These are phyloP conservation scores for Catenaria anguillulae DNA, from an alignment of 371 early-diverging fungal genomes.

Conservation along the genomic window DNA sequence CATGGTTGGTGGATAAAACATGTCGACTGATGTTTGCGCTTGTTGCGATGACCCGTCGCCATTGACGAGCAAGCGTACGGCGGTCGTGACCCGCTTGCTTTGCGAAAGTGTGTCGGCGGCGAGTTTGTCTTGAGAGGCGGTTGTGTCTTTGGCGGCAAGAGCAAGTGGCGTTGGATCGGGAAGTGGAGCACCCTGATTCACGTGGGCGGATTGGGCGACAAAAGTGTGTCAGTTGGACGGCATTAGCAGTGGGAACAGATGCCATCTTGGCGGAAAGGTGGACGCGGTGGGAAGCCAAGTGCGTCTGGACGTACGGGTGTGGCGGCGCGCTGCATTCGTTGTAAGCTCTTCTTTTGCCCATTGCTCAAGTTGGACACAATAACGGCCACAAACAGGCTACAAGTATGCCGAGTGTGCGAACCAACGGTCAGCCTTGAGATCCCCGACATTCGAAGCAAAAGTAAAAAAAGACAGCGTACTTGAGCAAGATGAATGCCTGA, in stretches of 20 bases:
- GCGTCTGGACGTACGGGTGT: too few relatives aligned
- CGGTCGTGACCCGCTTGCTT: too few relatives aligned
- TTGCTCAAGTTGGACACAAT: slow-evolving; percentile 17
- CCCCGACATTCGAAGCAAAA: background rate
- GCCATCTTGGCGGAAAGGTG: background rate
- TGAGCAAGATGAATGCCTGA: background rate
- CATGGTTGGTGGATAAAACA: background rate
- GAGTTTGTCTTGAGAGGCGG: background rate
- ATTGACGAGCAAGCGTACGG: too few relatives aligned
- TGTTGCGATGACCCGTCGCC: too few relatives aligned
- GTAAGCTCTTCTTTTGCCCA: background rate
- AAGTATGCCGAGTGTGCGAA: background rate
- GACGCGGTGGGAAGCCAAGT: too few relatives aligned
- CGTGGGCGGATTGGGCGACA: background rate
- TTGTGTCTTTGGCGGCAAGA: background rate
- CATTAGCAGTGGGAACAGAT: background rate
- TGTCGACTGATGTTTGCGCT: too few relatives aligned
- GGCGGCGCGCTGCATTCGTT: too few relatives aligned
- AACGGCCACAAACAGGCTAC: slow-evolving; percentile 20
- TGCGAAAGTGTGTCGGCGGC: background rate
- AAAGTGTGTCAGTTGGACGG: background rate
- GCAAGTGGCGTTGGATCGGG: background rate
- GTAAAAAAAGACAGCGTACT: background rate
- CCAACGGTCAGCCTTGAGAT: background rate
- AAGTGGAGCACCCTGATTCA: background rate